phyloP scores from a whole-genome alignment of 2,329 filamentous ascomycete species.

The Nannizziopsis barbatae region DNA sequence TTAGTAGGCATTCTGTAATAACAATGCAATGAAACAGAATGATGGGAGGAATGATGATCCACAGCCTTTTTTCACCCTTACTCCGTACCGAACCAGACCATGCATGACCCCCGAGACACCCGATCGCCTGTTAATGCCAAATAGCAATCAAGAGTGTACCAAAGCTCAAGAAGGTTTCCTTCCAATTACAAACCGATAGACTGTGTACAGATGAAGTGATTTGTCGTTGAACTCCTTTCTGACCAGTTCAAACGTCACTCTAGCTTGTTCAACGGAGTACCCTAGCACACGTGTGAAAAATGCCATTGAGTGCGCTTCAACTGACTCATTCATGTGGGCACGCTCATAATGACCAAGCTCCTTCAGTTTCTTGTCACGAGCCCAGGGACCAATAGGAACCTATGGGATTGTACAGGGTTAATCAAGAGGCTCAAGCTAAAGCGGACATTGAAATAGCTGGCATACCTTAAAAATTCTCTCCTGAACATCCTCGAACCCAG shows the following conservation, averaged over 20 bases:
- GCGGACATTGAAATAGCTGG: conserved; percentile 26
- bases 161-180: background rate
- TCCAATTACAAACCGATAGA: conserved; percentile 9
- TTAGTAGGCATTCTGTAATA: too few relatives aligned
- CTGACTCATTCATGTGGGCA: conserved; percentile 19
- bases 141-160: background rate
- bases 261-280: conserved; percentile 24
- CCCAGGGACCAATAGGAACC: conserved; percentile 16
- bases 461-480: conserved; percentile 44
- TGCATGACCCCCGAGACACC: too few relatives aligned
- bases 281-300: conserved; percentile 25
- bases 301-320: conserved; percentile 20
- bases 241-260: conserved; percentile 9
- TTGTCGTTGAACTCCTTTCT: conserved; percentile 11
- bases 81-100: too few relatives aligned
- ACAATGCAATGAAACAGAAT: too few relatives aligned
- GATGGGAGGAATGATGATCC: too few relatives aligned
- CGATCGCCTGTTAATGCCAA: background rate
- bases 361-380: conserved; percentile 14
- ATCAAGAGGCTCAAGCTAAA: background rate
- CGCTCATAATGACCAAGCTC: conserved; percentile 16
- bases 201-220: conserved; percentile 9
- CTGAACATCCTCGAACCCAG: conserved; percentile 48
- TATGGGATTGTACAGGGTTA: background rate
- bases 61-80: too few relatives aligned